These are phyloP conservation scores for Pharus latifolius DNA, from an alignment of 176 grass and related monocot genomes.

Conservation along the genomic window DNA sequence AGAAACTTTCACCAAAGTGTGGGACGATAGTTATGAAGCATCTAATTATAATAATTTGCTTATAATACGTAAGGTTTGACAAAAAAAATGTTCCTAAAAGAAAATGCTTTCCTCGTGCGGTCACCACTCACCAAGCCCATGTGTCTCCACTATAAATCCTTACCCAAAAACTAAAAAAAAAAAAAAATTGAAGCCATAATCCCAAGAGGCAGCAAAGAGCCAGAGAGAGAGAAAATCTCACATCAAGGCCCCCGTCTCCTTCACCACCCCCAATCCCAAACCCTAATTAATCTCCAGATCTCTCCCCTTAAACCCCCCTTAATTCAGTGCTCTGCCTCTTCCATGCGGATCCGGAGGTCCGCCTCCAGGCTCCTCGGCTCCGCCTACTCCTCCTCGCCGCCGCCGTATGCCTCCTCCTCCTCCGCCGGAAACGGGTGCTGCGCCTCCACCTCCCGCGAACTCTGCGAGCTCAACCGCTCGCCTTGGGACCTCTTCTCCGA, in stretches of 20 bases:
- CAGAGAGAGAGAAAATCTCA: not conserved
- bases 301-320: not conserved
- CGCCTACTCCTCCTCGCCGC: not conserved
- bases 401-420: not conserved
- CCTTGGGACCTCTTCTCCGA: slow-evolving; percentile 24
- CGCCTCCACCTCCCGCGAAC: not conserved
- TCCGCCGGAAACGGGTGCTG: rapidly evolving
- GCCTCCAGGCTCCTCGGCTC: slow-evolving; percentile 23
- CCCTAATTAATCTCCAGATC: slow-evolving; percentile 15
- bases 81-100: no score
- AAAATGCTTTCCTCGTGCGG: no score
- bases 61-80: no score
- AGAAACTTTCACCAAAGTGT: no score
- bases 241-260: not conserved
- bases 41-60: no score
- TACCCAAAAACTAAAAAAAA: not conserved
- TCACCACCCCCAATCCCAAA: slow-evolving; percentile 6
- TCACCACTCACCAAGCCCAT: no score
- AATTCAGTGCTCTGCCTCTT: not conserved
- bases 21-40: no score
- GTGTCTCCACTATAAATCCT: not conserved
- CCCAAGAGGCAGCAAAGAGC: not conserved
- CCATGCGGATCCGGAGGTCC: slow-evolving; percentile 42
- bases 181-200: not conserved
- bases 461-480: slow-evolving; percentile 17